Evolutionary conservation across 1,139 yeast genomes (phyloP).

Genomic region (Dujonia santamariae): DNA sequence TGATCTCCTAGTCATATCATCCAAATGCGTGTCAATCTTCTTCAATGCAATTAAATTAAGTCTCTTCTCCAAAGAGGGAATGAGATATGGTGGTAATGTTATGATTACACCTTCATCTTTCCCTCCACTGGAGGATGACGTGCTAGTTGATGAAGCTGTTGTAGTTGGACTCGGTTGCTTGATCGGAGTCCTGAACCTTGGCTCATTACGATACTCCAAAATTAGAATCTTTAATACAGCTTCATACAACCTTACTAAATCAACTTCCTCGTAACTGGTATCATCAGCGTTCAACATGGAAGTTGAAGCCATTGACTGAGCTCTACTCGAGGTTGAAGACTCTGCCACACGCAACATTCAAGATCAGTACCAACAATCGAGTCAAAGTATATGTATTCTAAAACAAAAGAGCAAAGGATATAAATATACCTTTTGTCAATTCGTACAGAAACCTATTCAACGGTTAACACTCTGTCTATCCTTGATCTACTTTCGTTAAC

Average conservation of each 20-base stretch:
- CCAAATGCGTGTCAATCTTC: conserved; percentile 35
- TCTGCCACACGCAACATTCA: too few relatives aligned
- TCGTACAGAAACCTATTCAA: too few relatives aligned
- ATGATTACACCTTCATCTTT: conserved; percentile 1
- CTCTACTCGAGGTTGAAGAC: too few relatives aligned
- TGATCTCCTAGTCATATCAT: conserved; percentile 39
- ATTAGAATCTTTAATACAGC: conserved; percentile 46
- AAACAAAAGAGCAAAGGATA: too few relatives aligned
- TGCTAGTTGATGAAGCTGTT: neutral
- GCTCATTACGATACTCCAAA: conserved; percentile 58
- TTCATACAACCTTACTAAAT: conserved; percentile 31
- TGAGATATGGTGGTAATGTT: conserved; percentile 45
- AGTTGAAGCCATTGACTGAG: conserved; percentile 25
- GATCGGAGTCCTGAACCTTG: conserved; percentile 49
- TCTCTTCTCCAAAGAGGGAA: conserved; percentile 44
- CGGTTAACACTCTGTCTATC: too few relatives aligned
- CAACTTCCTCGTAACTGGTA: conserved; percentile 23
- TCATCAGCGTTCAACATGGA: conserved; percentile 19
- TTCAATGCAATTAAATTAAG: conserved; percentile 56
- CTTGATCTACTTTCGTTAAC: too few relatives aligned
- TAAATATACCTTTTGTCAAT: too few relatives aligned
- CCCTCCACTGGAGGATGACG: neutral
- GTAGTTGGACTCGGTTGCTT: conserved; percentile 7
- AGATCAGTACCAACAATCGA: too few relatives aligned
- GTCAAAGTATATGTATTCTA: too few relatives aligned